phyloP scores from a whole-genome alignment of 257 asterid genomes.

The Eucommia ulmoides region DNA sequence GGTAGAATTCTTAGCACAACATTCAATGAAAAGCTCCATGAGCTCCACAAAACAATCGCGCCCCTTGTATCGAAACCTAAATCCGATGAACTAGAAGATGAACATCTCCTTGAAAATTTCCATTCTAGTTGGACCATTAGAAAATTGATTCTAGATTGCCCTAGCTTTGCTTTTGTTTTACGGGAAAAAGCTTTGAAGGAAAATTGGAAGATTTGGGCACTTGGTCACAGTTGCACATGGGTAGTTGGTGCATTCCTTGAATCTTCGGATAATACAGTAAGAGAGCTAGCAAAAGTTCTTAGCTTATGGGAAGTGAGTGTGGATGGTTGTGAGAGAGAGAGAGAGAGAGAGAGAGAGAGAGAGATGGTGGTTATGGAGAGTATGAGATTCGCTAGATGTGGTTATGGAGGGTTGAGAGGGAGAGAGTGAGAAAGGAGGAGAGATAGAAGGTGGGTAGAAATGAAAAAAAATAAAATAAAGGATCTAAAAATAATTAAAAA shows the following conservation, averaged over 20 bases:
- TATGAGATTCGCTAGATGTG: no score
- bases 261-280: slow-evolving; percentile 35
- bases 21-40: slow-evolving; percentile 42
- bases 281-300: slow-evolving; percentile 38
- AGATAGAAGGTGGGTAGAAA: no score
- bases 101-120: slow-evolving; percentile 64
- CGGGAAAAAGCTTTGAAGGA: slow-evolving; percentile 80
- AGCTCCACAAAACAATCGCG: slow-evolving; percentile 48
- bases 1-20: slow-evolving; percentile 54
- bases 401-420: no score
- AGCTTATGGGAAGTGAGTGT: no score
- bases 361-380: no score
- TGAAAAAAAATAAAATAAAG: no score
- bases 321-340: no score
- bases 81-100: slow-evolving; percentile 28
- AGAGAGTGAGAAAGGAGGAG: no score
- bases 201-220: slow-evolving; percentile 49
- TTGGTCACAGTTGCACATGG: slow-evolving; percentile 73
- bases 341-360: no score
- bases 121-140: slow-evolving; percentile 76
- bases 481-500: no score
- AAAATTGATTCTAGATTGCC: slow-evolving; percentile 67
- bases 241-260: slow-evolving; percentile 52
- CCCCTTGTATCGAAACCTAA: slow-evolving; percentile 55
- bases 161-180: slow-evolving; percentile 53